Evolutionary conservation across 2,329 filamentous ascomycete genomes (phyloP).

Genomic region (Nannizzia gypsea): DNA sequence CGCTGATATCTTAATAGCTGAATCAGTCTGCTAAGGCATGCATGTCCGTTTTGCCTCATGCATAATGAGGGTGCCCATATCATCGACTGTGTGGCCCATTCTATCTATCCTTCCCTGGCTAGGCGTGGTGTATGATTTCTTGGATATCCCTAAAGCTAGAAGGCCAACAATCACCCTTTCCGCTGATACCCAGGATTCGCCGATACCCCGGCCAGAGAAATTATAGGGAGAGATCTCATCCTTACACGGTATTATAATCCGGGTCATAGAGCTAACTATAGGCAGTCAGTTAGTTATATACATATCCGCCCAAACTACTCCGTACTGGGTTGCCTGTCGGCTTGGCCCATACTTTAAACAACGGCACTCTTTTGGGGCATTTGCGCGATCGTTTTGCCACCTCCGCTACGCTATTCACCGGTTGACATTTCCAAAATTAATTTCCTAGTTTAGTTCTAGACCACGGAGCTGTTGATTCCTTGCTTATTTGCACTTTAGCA

Average conservation of each 20-base stretch:
- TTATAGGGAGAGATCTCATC: not conserved
- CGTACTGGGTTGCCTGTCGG: not conserved
- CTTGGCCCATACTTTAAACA: not conserved
- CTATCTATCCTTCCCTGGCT: not conserved
- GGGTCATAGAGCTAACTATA: not conserved
- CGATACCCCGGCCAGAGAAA: not conserved
- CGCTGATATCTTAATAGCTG: not conserved
- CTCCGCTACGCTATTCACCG: not conserved
- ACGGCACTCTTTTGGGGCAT: not conserved
- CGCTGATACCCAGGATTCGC: not conserved
- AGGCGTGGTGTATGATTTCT: not conserved
- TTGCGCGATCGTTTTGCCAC: not conserved
- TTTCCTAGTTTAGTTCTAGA: not conserved
- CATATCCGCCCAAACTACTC: not conserved
- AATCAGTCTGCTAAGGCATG: not conserved
- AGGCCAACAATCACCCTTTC: not conserved
- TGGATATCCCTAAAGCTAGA: not conserved
- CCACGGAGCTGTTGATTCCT: not conserved
- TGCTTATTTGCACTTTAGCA: not conserved
- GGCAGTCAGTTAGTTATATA: no score
- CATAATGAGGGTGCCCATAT: not conserved
- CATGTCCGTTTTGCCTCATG: not conserved
- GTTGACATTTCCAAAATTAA: not conserved
- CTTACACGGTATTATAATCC: not conserved
- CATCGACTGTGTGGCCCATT: not conserved